A percentile compares a stretch with the other conserved stretches of the same genome.
phyloP scores from a whole-genome alignment of 176 grass and related monocot species.

The Zizania latifolia region DNA sequence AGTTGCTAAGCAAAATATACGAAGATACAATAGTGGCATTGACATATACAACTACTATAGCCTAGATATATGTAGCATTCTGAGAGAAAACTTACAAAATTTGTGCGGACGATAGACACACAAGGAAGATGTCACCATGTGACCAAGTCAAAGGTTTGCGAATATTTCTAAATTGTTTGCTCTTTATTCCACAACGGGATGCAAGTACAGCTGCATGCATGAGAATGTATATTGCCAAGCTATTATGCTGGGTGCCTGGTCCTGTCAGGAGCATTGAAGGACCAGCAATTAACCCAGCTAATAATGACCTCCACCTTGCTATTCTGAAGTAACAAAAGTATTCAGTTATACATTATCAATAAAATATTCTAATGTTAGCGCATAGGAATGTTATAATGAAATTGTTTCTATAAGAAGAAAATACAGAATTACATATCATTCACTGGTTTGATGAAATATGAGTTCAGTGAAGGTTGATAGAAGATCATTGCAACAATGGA shows the following conservation, averaged over 20 bases:
- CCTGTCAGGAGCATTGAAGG: constrained; percentile 95
- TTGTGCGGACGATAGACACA: constrained; percentile 93
- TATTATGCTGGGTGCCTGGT: constrained; percentile 81
- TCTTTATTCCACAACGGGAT: constrained; percentile 94
- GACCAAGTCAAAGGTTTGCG: constrained; percentile 97
- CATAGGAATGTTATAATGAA: background rate
- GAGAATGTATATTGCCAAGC: constrained; percentile 93
- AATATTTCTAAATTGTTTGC: constrained; percentile 72
- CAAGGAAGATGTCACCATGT: constrained; percentile 92
- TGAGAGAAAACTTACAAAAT: constrained; percentile 75
- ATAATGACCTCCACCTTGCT: constrained; percentile 80
- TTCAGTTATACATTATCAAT: constrained; percentile 6
- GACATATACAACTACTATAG: background rate
- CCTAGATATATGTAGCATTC: background rate
- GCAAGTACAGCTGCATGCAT: constrained; percentile 82
- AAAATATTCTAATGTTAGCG: too few relatives aligned
- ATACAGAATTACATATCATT: background rate
- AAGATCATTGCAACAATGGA: background rate
- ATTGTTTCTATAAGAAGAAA: background rate
- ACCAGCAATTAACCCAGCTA: constrained; percentile 85
- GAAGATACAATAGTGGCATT: too few relatives aligned
- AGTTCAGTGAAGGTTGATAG: background rate
- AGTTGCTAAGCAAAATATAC: background rate
- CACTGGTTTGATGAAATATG: background rate
- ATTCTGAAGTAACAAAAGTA: constrained; percentile 67